phyloP scores from a whole-genome alignment of 148 eudicot genomes.

The Silene uniflora region DNA sequence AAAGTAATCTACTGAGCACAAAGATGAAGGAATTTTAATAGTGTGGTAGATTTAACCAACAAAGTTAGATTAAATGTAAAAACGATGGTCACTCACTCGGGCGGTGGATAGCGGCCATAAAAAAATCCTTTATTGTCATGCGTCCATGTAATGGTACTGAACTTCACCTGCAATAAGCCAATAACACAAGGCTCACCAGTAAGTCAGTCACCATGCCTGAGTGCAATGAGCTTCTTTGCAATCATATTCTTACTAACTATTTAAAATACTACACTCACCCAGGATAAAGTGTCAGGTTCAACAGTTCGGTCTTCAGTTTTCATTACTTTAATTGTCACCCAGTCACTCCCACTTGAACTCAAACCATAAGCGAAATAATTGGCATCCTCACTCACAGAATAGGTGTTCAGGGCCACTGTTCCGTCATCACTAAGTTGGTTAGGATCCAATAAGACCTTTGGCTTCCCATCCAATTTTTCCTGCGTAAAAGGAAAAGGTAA shows the following conservation, averaged over 20 bases:
- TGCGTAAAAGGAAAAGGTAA: constrained; percentile 21
- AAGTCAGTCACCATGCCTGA: constrained; percentile 1
- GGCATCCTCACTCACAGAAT: constrained; percentile 76
- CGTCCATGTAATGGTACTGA: constrained; percentile 76
- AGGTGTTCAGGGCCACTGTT: constrained; percentile 64
- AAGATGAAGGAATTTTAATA: no score
- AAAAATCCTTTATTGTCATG: constrained; percentile 92
- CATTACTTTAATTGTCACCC: constrained; percentile 87
- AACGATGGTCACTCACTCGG: constrained; percentile 46
- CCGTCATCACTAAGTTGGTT: constrained; percentile 89
- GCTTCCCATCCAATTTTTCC: constrained; percentile 77
- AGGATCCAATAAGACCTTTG: constrained; percentile 88
- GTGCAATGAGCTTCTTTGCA: background rate
- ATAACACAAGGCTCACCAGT: constrained; percentile 13
- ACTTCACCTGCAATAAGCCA: constrained; percentile 68
- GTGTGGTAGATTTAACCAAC: no score
- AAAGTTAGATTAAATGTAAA: background rate
- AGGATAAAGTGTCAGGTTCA: constrained; percentile 68
- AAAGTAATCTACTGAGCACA: background rate
- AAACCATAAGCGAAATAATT: constrained; percentile 74
- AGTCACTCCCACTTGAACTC: constrained; percentile 94
- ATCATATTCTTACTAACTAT: background rate
- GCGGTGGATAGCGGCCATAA: constrained; percentile 80
- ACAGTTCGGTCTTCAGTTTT: constrained; percentile 50
- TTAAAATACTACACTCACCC: constrained; percentile 44